Base-by-base conservation (phyloP, 768 basidiomycete genomes). In the Lentinula guzmanii region DNA sequence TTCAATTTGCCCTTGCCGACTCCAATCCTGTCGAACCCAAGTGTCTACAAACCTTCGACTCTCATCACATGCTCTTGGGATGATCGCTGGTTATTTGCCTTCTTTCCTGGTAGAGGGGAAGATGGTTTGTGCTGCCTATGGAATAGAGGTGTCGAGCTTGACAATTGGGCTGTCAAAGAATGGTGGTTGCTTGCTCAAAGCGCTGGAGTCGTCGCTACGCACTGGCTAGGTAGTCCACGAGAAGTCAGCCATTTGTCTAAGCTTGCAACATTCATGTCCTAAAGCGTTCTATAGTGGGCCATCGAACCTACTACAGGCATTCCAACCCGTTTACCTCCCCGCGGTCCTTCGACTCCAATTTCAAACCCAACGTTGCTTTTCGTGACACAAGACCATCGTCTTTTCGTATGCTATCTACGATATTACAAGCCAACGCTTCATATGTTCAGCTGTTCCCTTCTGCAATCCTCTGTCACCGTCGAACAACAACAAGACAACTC, bases 61-160 rank as follows among this genome's bases (percentile, higher is more conserved):
- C 71, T 86, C 34, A 82, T 92, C 54, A 82, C 83, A 6, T 78
- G 84, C 18, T 81, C 85, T 5, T 79, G 86, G 2, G 74, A 75
- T 33, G 84, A 86, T 62, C 76, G 79, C 52, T 87, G 82, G 84
- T 68, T 92, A 4, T 91, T 90, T 66, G 89, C 89, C 1, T 92
- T 86, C 68, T 91, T 88, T 68, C 88, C 89, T 10, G 77, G 85
- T 43, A 74, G 74, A 34, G 79, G 78, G 28, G 70, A 73, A 1
- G 84, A 85, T 62, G 87, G 89, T 10, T 70, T 82, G 46, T 84
- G 80, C 11, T 89, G 89, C 67, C 65, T 91, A 15, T 92, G 90
- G 88, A 77, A 75, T 52, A 79, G 82, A 35, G 85, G 79, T 2
- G 61, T 74, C 10, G 83, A 84, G 63, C 72, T 88, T 34, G 87